Conservation (phyloP, 2,329 filamentous ascomycete species). For the Xylariaceae sp. region DNA sequence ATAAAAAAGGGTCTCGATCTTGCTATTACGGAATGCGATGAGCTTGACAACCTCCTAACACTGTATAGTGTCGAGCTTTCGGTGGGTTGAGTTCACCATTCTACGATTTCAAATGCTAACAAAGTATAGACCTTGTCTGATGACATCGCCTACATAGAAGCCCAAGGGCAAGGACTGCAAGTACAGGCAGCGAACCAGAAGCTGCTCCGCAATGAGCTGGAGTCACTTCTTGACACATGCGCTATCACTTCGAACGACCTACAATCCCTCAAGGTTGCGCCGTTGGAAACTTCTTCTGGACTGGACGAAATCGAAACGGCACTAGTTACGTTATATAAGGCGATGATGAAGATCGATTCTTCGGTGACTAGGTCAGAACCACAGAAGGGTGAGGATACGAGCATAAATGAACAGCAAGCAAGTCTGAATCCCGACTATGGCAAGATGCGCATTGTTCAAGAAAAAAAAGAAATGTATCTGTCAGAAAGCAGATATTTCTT, state of each 20-base stretch:
- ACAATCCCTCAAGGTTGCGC: slow-evolving; percentile 64
- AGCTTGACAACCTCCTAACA: slow-evolving; percentile 88
- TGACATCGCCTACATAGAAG: slow-evolving; percentile 95
- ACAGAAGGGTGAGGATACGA: slow-evolving; percentile 44
- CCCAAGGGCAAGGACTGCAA: slow-evolving; percentile 92
- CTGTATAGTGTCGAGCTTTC: slow-evolving; percentile 92
- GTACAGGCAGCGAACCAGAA: slow-evolving; percentile 98
- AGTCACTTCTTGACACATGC: slow-evolving; percentile 83
- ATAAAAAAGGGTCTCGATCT: slow-evolving; percentile 82
- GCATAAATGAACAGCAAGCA: slow-evolving; percentile 40
- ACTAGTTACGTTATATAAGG: slow-evolving; percentile 78
- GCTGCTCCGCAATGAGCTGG: slow-evolving; percentile 80
- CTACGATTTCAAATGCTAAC: slow-evolving; percentile 21
- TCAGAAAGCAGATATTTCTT: slow-evolving; percentile 72
- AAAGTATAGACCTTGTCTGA: slow-evolving; percentile 75
- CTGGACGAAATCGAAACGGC: slow-evolving; percentile 72
- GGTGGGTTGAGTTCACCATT: slow-evolving; percentile 46
- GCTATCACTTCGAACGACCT: slow-evolving; percentile 76
- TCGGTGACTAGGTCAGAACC: slow-evolving; percentile 54
- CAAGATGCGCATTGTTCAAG: slow-evolving; percentile 87
- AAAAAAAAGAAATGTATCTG: slow-evolving; percentile 87
- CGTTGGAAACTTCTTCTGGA: slow-evolving; percentile 64
- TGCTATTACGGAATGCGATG: slow-evolving; percentile 91
- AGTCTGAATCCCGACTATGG: slow-evolving; percentile 69
- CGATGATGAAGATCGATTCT: slow-evolving; percentile 89